Evolutionary conservation across 768 basidiomycete species (phyloP), one percentile per base, ranked within the genome.

Genomic region (Phylloporus arenicola): DNA sequence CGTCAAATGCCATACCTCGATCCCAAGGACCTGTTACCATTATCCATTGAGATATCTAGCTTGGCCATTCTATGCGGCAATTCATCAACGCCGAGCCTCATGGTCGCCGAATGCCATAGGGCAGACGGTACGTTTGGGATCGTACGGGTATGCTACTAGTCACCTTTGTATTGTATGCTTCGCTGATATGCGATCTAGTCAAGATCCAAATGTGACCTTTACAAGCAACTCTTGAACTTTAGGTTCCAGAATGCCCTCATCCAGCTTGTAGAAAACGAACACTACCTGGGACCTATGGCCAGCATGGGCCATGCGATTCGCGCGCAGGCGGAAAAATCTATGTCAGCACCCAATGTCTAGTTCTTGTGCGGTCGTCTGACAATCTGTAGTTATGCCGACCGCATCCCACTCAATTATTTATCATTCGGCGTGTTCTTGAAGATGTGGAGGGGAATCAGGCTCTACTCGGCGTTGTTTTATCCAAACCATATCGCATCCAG

Each of bases 61-160:
- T 90, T 90, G 22, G 87, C 87, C 16, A 81, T 98, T 42, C 80
- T 88, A 17, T 77, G 85, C 17, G 95, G 95, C 11, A 97, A 94
- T 69, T 70, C 79, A 19, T 89, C 94, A 0, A 96, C 92, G 0
- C 86, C 88, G 0, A 85, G 75, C 59, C 70, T 96, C 6, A 75
- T 95, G 35, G 83, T 96, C 22, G 80, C 82, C 0, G 89, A 92
- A 61, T 96, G 94, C 57, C 74, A 79, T 48, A 72, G 74, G n/a
- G 84, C 82, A 1, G 73, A 82, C 38, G 95, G 93, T 22, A 88
- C 84, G 1, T 89, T 88, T 58, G 84, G 91, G 13, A 80, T 88
- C 37, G 80, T 86, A 13, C 78, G 81, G 54, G 92, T 92, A 57
- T 40, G 82, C 10, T 25, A 13, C 13, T 33, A 13, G 29, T 17